phyloP scores from a whole-genome alignment of 176 grass and related monocot genomes.

The Oryza glumipatula region DNA sequence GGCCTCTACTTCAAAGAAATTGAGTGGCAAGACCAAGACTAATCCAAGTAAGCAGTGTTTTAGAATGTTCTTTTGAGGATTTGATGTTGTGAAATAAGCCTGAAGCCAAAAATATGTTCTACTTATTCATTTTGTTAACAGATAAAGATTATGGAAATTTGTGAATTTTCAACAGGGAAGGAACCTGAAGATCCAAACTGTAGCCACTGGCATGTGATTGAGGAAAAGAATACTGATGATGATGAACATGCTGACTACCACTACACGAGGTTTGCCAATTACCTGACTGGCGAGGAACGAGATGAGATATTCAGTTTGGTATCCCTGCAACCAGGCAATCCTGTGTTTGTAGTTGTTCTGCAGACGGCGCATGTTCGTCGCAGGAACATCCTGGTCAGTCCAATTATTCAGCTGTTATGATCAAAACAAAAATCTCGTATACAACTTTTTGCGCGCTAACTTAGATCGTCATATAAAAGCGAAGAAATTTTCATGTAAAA shows the following conservation, averaged over 20 bases:
- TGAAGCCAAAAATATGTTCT: background rate
- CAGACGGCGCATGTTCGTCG: background rate
- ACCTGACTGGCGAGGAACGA: constrained; percentile 14
- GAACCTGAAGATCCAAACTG: constrained; percentile 16
- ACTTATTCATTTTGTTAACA: background rate
- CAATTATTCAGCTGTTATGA: background rate
- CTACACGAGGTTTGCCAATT: constrained; percentile 31
- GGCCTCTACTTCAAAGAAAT: constrained; percentile 23
- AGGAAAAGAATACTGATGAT: constrained; percentile 24
- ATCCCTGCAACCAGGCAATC: constrained; percentile 44
- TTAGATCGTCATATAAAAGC: background rate
- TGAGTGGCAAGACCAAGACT: background rate
- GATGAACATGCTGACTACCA: constrained; percentile 1
- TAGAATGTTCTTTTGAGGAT: background rate
- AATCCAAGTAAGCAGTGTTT: constrained; percentile 29
- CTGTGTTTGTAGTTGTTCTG: constrained; percentile 49
- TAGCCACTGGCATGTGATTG: background rate
- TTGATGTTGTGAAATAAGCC: background rate
- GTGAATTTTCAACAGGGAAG: constrained; percentile 4
- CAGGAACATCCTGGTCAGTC: constrained; percentile 32
- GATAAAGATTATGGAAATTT: no score
- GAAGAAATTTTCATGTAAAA: background rate
- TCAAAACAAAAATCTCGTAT: background rate
- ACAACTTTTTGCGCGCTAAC: background rate
- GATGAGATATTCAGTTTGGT: constrained; percentile 36